Percentiles rank a stretch among this genome's conserved stretches.
phyloP scores from a whole-genome alignment of 2,329 filamentous ascomycete species.

The Paramyrothecium sp. region DNA sequence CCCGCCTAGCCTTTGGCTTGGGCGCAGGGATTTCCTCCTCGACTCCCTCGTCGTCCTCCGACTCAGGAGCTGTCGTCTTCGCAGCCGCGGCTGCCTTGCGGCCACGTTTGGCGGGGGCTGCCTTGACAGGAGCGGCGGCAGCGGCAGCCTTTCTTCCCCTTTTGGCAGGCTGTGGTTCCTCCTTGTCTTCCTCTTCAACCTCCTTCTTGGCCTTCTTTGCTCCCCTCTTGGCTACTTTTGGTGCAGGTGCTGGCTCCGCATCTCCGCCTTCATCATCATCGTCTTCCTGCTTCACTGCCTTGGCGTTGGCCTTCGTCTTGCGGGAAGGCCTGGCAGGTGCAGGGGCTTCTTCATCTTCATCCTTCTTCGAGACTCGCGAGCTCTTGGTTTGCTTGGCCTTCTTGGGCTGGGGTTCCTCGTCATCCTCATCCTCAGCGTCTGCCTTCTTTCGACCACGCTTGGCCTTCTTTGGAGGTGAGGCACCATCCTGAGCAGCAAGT shows the following conservation, averaged over 20 bases:
- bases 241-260: constrained; percentile 6
- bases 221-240: constrained; percentile 2
- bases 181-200: constrained; percentile 13
- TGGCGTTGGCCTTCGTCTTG: constrained; percentile 12
- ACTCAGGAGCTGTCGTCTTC: constrained; percentile 7
- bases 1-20: constrained; percentile 23
- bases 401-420: constrained; percentile 32
- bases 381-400: constrained; percentile 30
- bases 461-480: constrained; percentile 27
- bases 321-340: constrained; percentile 19
- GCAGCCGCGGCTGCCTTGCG: constrained; percentile 8
- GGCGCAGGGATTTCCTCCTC: constrained; percentile 26
- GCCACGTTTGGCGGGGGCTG: constrained; percentile 7
- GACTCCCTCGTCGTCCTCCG: constrained; percentile 14
- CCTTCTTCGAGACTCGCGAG: constrained; percentile 19
- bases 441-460: constrained; percentile 34
- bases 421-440: constrained; percentile 30
- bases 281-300: constrained; percentile 6
- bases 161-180: constrained; percentile 7
- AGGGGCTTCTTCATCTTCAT: constrained; percentile 19
- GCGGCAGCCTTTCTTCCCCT: constrained; percentile 7
- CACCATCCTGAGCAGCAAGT: constrained; percentile 18
- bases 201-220: constrained; percentile 11
- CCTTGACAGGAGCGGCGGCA: constrained; percentile 6
- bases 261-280: constrained; percentile 16